phyloP scores from a whole-genome alignment of 176 grass and related monocot species.

The Musa itinerans region DNA sequence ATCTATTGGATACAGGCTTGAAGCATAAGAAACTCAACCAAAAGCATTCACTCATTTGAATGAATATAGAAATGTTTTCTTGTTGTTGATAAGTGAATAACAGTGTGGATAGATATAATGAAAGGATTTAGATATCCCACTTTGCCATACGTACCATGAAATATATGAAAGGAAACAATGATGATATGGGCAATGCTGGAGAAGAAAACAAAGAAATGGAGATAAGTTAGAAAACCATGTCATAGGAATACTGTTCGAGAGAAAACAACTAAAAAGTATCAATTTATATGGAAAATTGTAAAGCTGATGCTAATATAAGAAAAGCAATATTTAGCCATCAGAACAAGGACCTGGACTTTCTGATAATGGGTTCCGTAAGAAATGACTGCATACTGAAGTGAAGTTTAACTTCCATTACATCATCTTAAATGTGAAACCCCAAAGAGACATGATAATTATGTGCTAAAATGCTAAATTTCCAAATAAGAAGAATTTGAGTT shows the following conservation, averaged over 20 bases:
- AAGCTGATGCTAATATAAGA: no score
- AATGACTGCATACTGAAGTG: no score
- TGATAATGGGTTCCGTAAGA: no score
- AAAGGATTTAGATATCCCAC: background rate
- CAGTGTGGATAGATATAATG: background rate
- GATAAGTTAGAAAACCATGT: constrained; percentile 12
- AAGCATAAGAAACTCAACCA: background rate
- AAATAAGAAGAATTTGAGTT: no score
- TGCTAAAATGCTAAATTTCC: no score
- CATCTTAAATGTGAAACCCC: no score
- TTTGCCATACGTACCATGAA: constrained; percentile 55
- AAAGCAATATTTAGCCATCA: no score
- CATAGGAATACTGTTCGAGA: background rate
- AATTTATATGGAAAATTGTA: background rate
- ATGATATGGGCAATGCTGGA: constrained; percentile 70
- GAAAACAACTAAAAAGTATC: background rate
- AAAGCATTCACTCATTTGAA: background rate
- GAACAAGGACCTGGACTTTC: no score
- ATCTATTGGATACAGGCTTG: background rate
- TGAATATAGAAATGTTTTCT: background rate
- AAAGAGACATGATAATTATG: no score
- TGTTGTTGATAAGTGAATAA: background rate
- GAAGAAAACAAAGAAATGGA: constrained; percentile 5
- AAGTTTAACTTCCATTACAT: no score
- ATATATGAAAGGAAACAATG: constrained; percentile 69